Evolutionary conservation across 257 asterid genomes (phyloP).

Genomic region (Prunella vulgaris): DNA sequence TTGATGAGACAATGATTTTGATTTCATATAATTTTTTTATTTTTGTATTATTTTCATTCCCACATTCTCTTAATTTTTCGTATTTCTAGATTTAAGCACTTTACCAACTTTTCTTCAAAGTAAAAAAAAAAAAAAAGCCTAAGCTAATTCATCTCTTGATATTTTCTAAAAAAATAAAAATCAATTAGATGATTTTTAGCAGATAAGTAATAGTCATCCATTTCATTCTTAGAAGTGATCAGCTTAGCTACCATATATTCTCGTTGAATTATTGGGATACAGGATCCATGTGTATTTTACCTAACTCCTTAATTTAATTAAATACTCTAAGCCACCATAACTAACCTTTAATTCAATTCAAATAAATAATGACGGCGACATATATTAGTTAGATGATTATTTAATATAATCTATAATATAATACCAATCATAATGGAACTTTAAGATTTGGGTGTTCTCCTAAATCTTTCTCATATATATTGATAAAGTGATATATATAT

Average conservation of each 20-base stretch:
- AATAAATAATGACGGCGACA: not conserved
- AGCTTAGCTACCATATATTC: not conserved
- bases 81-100: too few species aligned
- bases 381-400: not conserved
- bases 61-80: too few species aligned
- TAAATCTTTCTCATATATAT: conserved; percentile 10
- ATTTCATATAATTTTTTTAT: too few species aligned
- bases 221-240: not conserved
- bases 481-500: too few species aligned
- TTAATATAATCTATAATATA: not conserved
- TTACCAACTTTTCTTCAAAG: too few species aligned
- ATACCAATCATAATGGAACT: not conserved
- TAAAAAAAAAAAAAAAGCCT: too few species aligned
- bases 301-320: not conserved
- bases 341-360: not conserved
- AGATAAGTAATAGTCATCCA: too few species aligned
- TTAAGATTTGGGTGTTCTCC: conserved; percentile 9
- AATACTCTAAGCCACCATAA: not conserved
- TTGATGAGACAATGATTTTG: too few species aligned
- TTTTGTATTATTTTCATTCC: too few species aligned
- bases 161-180: too few species aligned
- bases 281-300: not conserved
- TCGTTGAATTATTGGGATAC: not conserved
- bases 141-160: too few species aligned
- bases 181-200: too few species aligned